Evolutionary conservation across 495 filamentous ascomycete species (phyloP).

Genomic region (Poronia punctata): DNA sequence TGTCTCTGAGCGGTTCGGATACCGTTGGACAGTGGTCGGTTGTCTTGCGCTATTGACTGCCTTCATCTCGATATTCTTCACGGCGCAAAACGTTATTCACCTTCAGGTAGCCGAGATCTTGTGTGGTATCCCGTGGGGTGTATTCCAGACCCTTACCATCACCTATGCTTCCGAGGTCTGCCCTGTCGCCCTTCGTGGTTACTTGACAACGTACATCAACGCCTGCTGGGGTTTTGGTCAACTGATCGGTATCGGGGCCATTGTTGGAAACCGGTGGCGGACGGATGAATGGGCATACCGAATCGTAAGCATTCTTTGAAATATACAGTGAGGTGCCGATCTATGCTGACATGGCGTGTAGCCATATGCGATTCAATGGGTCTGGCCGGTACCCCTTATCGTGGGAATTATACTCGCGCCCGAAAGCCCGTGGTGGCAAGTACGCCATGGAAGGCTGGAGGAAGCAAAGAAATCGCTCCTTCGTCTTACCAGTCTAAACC

Average conservation of each 20-base stretch:
- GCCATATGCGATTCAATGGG: slow-evolving; percentile 72
- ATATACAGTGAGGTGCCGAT: not conserved
- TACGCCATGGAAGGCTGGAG: slow-evolving; percentile 59
- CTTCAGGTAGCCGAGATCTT: slow-evolving; percentile 70
- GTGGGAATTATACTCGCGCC: slow-evolving; percentile 65
- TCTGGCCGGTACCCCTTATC: slow-evolving; percentile 73
- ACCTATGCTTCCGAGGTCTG: slow-evolving; percentile 78
- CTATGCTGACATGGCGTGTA: slow-evolving; percentile 21
- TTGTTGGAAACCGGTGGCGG: slow-evolving; percentile 52
- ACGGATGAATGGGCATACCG: slow-evolving; percentile 56
- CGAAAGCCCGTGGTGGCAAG: slow-evolving; percentile 79
- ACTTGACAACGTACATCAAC: slow-evolving; percentile 75
- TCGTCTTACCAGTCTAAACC: slow-evolving; percentile 54
- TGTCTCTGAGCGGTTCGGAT: slow-evolving; percentile 69
- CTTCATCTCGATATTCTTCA: slow-evolving; percentile 73
- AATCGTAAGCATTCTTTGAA: slow-evolving; percentile 28
- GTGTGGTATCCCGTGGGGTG: slow-evolving; percentile 71
- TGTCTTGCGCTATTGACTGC: slow-evolving; percentile 59
- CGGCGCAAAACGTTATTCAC: slow-evolving; percentile 59
- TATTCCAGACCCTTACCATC: slow-evolving; percentile 72
- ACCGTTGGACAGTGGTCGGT: slow-evolving; percentile 61
- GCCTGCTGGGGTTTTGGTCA: slow-evolving; percentile 78
- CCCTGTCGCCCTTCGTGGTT: slow-evolving; percentile 63
- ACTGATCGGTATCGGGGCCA: slow-evolving; percentile 66
- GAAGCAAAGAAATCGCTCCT: slow-evolving; percentile 62